Percentiles rank a stretch among this genome's conserved stretches.
These are phyloP conservation scores for Magnolia changhungtana DNA, from an alignment of 164 flowering plant species.

Conservation along the genomic window DNA sequence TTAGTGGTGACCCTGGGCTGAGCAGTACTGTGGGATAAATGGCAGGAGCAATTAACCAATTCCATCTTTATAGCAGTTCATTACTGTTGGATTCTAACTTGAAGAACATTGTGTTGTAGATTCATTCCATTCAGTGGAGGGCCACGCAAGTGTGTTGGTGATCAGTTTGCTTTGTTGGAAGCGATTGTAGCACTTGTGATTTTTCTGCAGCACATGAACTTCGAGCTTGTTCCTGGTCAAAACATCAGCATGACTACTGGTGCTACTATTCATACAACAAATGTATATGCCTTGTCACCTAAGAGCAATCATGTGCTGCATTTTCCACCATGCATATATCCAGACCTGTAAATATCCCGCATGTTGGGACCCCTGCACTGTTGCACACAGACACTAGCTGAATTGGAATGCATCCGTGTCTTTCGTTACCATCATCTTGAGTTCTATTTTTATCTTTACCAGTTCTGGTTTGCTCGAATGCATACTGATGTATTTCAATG, in stretches of 20 bases:
- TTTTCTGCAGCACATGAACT: conserved; percentile 65
- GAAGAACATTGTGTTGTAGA: conserved; percentile 27
- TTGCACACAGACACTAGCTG: neutral
- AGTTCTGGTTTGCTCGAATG: neutral
- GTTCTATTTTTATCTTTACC: no score
- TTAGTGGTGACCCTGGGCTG: no score
- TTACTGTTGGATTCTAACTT: conserved; percentile 1
- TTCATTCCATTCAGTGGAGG: conserved; percentile 98
- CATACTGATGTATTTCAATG: neutral
- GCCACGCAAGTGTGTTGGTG: conserved; percentile 93
- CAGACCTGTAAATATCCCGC: neutral
- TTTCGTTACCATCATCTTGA: neutral
- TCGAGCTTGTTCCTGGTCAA: conserved; percentile 87
- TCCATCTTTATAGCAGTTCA: neutral
- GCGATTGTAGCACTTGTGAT: conserved; percentile 80
- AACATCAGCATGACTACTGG: conserved; percentile 92
- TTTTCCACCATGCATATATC: neutral
- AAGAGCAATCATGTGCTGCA: neutral
- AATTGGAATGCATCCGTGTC: neutral
- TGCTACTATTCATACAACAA: conserved; percentile 94
- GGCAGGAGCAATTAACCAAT: neutral
- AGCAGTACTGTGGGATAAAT: no score
- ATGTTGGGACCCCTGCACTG: neutral
- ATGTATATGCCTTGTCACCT: conserved; percentile 38
- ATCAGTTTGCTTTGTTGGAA: conserved; percentile 93